Evolutionary conservation across 805 yeast genomes (phyloP).

Genomic region (Lachancea cidri): DNA sequence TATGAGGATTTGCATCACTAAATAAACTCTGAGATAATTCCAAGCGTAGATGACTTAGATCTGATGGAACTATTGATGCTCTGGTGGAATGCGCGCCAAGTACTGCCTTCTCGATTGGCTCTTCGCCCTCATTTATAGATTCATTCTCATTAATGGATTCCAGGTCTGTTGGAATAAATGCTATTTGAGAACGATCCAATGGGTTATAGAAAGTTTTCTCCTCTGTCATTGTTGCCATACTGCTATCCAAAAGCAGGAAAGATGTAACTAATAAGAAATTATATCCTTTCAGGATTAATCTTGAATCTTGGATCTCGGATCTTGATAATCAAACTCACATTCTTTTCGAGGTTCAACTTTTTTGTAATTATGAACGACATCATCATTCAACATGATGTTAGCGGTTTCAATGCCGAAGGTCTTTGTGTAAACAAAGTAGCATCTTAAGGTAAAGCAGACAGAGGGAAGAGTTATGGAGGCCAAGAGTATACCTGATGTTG

Average conservation of each 20-base stretch:
- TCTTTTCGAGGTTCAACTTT: background rate
- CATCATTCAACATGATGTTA: background rate
- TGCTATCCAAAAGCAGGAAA: no score
- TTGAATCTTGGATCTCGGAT: no score
- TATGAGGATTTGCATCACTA: constrained; percentile 11
- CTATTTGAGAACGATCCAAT: constrained; percentile 20
- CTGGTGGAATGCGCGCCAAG: background rate
- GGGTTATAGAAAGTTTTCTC: constrained; percentile 12
- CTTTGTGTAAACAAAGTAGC: background rate
- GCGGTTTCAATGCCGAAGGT: background rate
- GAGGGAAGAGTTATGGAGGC: constrained; percentile 2
- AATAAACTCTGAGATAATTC: constrained; percentile 8
- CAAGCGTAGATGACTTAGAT: background rate
- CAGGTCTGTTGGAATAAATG: constrained; percentile 16
- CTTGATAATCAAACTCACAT: no score
- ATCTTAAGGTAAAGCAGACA: background rate
- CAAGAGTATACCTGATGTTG: constrained; percentile 1
- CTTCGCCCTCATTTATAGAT: background rate
- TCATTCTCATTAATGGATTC: constrained; percentile 12
- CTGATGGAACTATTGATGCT: background rate
- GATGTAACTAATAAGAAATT: no score
- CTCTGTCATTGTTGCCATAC: no score
- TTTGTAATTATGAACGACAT: background rate
- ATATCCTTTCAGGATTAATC: no score
- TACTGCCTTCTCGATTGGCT: background rate